Conservation (phyloP, 2,329 filamentous ascomycete genomes). For the Chaetomiaceae sp. region DNA sequence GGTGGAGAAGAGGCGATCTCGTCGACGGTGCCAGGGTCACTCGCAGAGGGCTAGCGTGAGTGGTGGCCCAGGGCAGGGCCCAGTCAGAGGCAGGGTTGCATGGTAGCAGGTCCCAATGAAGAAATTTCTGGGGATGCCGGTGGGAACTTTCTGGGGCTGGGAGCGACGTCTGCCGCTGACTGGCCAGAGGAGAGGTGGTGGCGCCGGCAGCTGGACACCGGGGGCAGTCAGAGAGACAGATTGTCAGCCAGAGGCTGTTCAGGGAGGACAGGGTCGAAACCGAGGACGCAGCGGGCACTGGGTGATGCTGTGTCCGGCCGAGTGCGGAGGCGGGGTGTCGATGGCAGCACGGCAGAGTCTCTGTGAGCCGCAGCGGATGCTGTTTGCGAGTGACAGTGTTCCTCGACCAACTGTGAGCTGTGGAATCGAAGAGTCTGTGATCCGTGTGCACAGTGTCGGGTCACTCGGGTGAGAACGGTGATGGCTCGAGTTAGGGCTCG, state of each 20-base stretch:
- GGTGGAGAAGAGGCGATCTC: conserved; percentile 26
- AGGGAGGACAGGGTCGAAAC: not conserved
- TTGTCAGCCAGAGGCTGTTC: no score
- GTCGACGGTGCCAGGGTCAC: conserved; percentile 12
- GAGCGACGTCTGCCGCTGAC: conserved; percentile 1
- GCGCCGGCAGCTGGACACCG: conserved; percentile 7
- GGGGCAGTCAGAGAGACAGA: not conserved
- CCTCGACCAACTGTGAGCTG: no score
- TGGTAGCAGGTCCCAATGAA: conserved; percentile 5
- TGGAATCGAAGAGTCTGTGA: no score
- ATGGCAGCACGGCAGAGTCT: not conserved
- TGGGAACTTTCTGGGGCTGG: conserved; percentile 2
- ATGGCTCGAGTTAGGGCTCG: not conserved
- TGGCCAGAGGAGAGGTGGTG: conserved; percentile 5
- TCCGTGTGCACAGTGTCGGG: no score
- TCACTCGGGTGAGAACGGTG: no score
- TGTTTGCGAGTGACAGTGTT: not conserved
- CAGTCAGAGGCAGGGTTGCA: conserved; percentile 14
- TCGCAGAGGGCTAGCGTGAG: conserved; percentile 2
- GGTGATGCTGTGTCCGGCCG: conserved; percentile 3
- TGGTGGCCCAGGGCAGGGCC: not conserved
- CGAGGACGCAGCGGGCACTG: not conserved
- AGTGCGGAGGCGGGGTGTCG: not conserved
- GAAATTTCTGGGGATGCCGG: conserved; percentile 11
- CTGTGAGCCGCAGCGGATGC: not conserved